Evolutionary conservation across 2,329 filamentous ascomycete genomes (phyloP), one percentile per base, ranked within the genome.

Genomic region (Claviceps paspali): DNA sequence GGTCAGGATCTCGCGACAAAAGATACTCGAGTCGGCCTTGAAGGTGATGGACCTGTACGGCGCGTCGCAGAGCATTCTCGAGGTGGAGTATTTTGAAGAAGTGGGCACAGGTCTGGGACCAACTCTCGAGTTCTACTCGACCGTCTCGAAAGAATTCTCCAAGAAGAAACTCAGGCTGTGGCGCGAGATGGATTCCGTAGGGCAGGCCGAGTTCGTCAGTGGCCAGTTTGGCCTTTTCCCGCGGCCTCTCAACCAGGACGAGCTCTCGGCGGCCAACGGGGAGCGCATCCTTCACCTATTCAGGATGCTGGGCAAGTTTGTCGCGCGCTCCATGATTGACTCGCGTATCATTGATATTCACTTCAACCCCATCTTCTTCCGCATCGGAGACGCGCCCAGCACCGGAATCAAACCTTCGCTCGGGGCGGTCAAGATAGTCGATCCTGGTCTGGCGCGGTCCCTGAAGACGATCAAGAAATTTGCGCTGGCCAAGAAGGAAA

Each of bases 21-120:
- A 92, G 50, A 95, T 98, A 32, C 68, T 98, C 6, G 91, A 98
- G 55, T 96, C 91, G 11, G 91, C 91, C 0, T 68, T 96, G 56
- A 98, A 98, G 59, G 91, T 98, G 22, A 96, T 98, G 88, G 88
- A 98, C 49, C 72, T 96, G 3, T 98, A 98, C 50, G 91, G 91
- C 1, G 84, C 84, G n/a, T 93, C 88, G 1, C 84, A 93, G 41
- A 96, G 88, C 54, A 83, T 96, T 21, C 64, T 98, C 1, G 91
- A 98, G 53, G 88, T 98, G 2, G 92, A 98, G 52, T 98, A 98
- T 52, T 98, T 98, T 48, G 91, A 96, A 51, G 91, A 98, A 60
- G 91, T 98, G 17, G 91, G 91, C 39, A 98, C 92, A 18, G 91
- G 91, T 33, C 68, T 98, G 32, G 91, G 91, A 0, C 91, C 91